Evolutionary conservation across 169 alveolate genomes (phyloP).

Genomic region (Babesia sp.): DNA sequence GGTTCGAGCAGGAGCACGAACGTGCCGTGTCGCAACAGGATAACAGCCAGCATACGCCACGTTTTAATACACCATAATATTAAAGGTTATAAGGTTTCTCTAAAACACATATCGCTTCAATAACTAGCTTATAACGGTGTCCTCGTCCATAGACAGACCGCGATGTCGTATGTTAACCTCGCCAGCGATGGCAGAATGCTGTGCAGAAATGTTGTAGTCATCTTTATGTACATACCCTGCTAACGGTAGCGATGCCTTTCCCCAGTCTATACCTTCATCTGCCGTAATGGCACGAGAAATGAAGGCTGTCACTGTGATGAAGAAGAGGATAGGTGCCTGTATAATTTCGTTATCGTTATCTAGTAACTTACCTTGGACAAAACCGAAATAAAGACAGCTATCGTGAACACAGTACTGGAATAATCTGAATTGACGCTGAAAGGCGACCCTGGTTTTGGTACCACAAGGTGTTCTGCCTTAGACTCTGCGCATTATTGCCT

Average conservation of each 20-base stretch:
- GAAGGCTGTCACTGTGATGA: slow-evolving; percentile 7
- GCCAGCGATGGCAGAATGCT: slow-evolving; percentile 23
- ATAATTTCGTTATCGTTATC: not conserved
- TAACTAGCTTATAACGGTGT: slow-evolving; percentile 15
- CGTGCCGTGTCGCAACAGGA: not conserved
- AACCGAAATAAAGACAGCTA: slow-evolving; percentile 2
- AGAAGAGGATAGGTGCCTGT: slow-evolving; percentile 20
- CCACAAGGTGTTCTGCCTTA: slow-evolving; percentile 18
- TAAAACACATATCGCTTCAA: no score
- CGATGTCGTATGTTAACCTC: not conserved
- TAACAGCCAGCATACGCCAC: slow-evolving; percentile 31
- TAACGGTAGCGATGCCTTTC: slow-evolving; percentile 11
- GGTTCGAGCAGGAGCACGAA: slow-evolving; percentile 45
- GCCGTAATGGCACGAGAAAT: slow-evolving; percentile 11
- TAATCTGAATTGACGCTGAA: not conserved
- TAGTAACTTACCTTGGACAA: slow-evolving; percentile 8
- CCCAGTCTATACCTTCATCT: slow-evolving; percentile 7
- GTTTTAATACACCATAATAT: slow-evolving; percentile 17
- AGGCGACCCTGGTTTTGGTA: slow-evolving; percentile 6
- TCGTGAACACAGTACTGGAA: slow-evolving; percentile 2
- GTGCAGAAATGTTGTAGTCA: not conserved
- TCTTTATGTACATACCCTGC: slow-evolving; percentile 6
- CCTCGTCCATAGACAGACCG: slow-evolving; percentile 18
- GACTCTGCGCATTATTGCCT: slow-evolving; percentile 15
- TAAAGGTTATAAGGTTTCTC: no score